phyloP scores from a whole-genome alignment of 768 basidiomycete genomes.

The Naganishia randhawae region DNA sequence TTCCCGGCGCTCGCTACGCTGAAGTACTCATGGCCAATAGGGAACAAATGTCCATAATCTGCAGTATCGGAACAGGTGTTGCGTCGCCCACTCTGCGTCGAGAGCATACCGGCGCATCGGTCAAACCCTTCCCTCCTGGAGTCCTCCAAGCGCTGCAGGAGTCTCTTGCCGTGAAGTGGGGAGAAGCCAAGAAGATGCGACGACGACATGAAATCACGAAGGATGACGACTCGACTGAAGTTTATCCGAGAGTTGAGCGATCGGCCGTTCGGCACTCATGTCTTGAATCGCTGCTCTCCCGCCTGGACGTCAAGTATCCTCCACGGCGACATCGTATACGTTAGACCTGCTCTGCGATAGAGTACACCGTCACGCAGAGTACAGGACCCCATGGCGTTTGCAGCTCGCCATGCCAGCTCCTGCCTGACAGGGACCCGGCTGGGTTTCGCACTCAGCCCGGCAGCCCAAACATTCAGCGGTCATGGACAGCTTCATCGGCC shows the following conservation, averaged over 20 bases:
- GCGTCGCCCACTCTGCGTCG: no score
- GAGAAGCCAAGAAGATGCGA: no score
- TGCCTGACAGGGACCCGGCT: background rate
- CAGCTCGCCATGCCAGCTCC: constrained; percentile 6
- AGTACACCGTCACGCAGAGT: background rate
- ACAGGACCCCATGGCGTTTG: constrained; percentile 1
- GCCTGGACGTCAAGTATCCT: background rate
- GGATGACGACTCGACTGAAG: background rate
- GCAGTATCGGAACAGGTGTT: no score
- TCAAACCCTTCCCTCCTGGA: no score
- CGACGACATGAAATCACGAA: background rate
- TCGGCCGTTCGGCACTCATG: background rate
- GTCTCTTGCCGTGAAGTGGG: no score
- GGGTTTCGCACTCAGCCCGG: background rate
- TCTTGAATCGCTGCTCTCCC: background rate
- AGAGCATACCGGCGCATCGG: no score
- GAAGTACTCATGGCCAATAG: no score
- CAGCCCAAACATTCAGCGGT: background rate
- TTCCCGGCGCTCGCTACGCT: no score
- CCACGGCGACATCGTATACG: background rate
- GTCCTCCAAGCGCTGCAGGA: no score
- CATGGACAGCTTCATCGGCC: background rate
- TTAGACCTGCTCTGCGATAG: background rate
- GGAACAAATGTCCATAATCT: no score
- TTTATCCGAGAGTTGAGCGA: constrained; percentile 4